phyloP scores from a whole-genome alignment of 129 eudicot genomes.

The carrot (Daucus carota) region DH1_v3.0 NC_030381.2:51868501-51869000 shows the following conservation, averaged over 20 bases:
- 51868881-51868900: background rate
- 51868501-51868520: slow-evolving; percentile 14
- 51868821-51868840: background rate
- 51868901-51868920: background rate
- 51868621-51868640: slow-evolving; percentile 11
- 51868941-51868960: background rate
- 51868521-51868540: background rate
- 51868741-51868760: slow-evolving; percentile 5
- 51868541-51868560: background rate
- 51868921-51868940: slow-evolving; percentile 4
- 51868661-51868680: slow-evolving; percentile 13
- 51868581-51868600: background rate
- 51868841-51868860: background rate
- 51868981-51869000: background rate
- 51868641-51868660: slow-evolving; percentile 8
- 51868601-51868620: slow-evolving; percentile 1
- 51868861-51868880: slow-evolving; percentile 1
- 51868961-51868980: background rate
- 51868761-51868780: slow-evolving; percentile 9
- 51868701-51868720: slow-evolving; percentile 8
- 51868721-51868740: background rate
- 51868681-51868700: slow-evolving; percentile 5
- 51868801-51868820: slow-evolving; percentile 2
- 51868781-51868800: slow-evolving; percentile 8
- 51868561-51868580: background rate